Conservation (phyloP, 192 early-diverging fungal species). For the Physocladia obscura region DNA sequence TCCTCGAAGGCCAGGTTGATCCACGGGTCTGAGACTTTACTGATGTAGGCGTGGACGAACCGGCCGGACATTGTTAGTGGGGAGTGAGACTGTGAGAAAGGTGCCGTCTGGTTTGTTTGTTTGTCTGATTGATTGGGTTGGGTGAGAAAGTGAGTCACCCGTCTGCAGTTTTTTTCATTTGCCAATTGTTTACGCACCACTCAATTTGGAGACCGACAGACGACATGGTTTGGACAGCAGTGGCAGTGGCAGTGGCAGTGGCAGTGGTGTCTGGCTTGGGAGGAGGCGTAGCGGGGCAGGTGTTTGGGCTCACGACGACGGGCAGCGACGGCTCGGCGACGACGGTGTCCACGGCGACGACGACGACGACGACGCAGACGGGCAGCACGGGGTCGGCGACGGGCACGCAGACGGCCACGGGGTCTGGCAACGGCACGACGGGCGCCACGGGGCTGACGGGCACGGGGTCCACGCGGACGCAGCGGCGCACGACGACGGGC, state of each 20-base stretch:
- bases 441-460: not conserved
- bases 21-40: constrained; percentile 69
- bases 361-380: not conserved
- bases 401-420: not conserved
- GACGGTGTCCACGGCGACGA: not conserved
- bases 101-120: too few relatives aligned
- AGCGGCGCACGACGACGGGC: not conserved
- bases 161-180: too few relatives aligned
- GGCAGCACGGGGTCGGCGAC: not conserved
- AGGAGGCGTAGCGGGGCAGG: not conserved
- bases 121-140: too few relatives aligned
- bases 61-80: too few relatives aligned
- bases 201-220: too few relatives aligned
- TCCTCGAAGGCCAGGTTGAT: constrained; percentile 87
- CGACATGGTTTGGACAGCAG: too few relatives aligned
- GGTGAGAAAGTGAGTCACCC: too few relatives aligned
- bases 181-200: too few relatives aligned
- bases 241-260: not conserved
- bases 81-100: too few relatives aligned
- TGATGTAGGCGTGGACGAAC: constrained; percentile 51
- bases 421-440: not conserved
- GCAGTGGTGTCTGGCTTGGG: not conserved
- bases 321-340: not conserved
- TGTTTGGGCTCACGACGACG: not conserved
- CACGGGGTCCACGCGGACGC: not conserved